Evolutionary conservation across 305 asterid species (phyloP).

Genomic region (Fraxinus angustifolia): DNA sequence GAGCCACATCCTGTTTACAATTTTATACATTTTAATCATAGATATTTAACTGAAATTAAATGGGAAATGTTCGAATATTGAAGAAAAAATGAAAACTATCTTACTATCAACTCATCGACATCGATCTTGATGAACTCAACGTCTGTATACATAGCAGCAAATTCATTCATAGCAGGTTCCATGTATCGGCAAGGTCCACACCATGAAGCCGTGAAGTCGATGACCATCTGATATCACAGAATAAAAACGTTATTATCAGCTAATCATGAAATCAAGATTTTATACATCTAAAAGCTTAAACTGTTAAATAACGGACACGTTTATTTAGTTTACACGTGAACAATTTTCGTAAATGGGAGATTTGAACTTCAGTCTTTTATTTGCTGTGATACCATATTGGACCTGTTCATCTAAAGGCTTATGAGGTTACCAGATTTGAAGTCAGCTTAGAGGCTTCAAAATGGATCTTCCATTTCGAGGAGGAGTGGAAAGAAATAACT

Average conservation of each 20-base stretch:
- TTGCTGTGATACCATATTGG: neutral
- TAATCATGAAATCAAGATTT: neutral
- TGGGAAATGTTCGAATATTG: neutral
- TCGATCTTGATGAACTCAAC: slow-evolving; percentile 84
- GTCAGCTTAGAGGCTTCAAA: slow-evolving; percentile 47
- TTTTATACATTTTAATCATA: neutral
- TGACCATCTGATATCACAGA: slow-evolving; percentile 42
- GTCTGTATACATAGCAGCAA: slow-evolving; percentile 47
- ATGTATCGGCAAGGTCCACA: slow-evolving; percentile 72
- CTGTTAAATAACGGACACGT: neutral
- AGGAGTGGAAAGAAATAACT: slow-evolving; percentile 54
- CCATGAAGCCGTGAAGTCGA: slow-evolving; percentile 84
- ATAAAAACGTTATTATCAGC: neutral
- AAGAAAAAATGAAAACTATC: neutral
- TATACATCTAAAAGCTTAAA: neutral
- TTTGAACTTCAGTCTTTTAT: neutral
- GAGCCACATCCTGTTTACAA: slow-evolving; percentile 56
- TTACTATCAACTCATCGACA: slow-evolving; percentile 60
- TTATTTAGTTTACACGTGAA: too few species aligned
- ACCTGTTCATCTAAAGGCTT: neutral
- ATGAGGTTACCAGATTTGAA: slow-evolving; percentile 44
- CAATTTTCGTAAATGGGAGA: too few species aligned
- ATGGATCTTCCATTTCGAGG: slow-evolving; percentile 53
- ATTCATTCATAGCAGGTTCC: slow-evolving; percentile 57
- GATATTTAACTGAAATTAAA: too few species aligned